phyloP scores from a whole-genome alignment of 257 asterid genomes.

The Fraxinus pennsylvanica region DNA sequence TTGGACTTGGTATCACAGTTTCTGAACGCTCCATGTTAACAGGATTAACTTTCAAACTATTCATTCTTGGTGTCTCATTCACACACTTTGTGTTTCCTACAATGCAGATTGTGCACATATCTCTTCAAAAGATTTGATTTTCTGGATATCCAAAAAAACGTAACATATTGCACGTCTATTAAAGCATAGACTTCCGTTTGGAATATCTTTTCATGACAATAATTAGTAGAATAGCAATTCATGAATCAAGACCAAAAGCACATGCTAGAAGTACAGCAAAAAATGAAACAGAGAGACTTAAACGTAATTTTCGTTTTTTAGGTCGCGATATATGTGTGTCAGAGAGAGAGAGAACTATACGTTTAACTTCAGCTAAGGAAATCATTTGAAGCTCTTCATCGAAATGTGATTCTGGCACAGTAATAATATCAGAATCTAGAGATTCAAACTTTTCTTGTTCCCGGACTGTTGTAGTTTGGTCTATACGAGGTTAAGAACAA shows the following conservation, averaged over 20 bases:
- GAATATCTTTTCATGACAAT: slow-evolving; percentile 22
- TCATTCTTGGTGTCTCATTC: slow-evolving; percentile 33
- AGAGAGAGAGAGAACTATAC: slow-evolving; percentile 33
- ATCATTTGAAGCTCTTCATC: slow-evolving; percentile 39
- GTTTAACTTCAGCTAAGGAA: slow-evolving; percentile 45
- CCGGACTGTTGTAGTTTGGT: slow-evolving; percentile 46
- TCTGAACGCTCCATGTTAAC: slow-evolving; percentile 41
- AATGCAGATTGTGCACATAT: slow-evolving; percentile 18
- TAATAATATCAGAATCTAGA: slow-evolving; percentile 39
- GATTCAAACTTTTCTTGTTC: slow-evolving; percentile 42
- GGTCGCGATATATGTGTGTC: background rate
- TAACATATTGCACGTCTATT: slow-evolving; percentile 16
- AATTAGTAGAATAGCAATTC: slow-evolving; percentile 15
- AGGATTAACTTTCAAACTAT: slow-evolving; percentile 46
- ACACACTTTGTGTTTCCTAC: slow-evolving; percentile 36
- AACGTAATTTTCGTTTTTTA: background rate
- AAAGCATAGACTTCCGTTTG: slow-evolving; percentile 8
- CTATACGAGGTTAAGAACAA: slow-evolving; percentile 60
- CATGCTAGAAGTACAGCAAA: background rate
- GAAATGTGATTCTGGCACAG: slow-evolving; percentile 43
- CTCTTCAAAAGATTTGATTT: background rate
- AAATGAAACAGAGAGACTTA: slow-evolving; percentile 1
- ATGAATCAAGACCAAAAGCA: slow-evolving; percentile 10
- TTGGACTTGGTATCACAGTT: slow-evolving; percentile 39
- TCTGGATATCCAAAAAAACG: slow-evolving; percentile 17